phyloP scores from a whole-genome alignment of 768 basidiomycete species.

The Filobasidium wieringae region DNA sequence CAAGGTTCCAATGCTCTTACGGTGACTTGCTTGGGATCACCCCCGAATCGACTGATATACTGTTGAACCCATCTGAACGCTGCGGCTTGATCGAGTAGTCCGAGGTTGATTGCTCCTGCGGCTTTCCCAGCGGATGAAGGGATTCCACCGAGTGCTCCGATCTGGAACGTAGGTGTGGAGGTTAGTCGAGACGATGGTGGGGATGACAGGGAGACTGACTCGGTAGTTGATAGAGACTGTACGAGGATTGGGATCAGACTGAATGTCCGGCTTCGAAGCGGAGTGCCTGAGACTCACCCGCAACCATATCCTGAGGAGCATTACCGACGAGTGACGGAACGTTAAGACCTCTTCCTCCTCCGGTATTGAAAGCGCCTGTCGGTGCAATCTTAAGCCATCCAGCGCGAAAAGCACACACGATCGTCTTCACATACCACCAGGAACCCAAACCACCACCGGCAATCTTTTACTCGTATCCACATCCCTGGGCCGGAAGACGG shows the following conservation, averaged over 20 bases:
- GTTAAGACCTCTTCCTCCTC: slow-evolving; percentile 20
- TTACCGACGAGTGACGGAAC: slow-evolving; percentile 18
- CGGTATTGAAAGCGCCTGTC: slow-evolving; percentile 23
- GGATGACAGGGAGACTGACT: not conserved
- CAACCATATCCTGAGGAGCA: slow-evolving; percentile 13
- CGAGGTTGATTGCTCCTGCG: slow-evolving; percentile 2
- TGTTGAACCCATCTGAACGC: slow-evolving; percentile 10
- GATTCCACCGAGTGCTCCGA: slow-evolving; percentile 14
- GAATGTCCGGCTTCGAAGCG: too few relatives aligned
- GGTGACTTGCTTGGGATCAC: slow-evolving; percentile 7
- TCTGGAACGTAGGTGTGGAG: too few relatives aligned
- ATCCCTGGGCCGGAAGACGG: slow-evolving; percentile 30
- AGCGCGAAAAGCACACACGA: too few relatives aligned
- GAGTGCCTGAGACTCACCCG: not conserved
- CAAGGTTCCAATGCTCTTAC: not conserved
- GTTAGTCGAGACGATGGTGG: too few relatives aligned
- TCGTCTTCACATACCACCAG: slow-evolving; percentile 15
- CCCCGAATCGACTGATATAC: slow-evolving; percentile 4
- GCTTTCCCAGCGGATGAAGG: not conserved
- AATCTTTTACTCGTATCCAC: not conserved
- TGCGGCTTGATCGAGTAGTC: not conserved
- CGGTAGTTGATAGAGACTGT: slow-evolving; percentile 8
- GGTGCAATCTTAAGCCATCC: too few relatives aligned
- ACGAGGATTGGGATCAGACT: too few relatives aligned
- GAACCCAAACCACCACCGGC: slow-evolving; percentile 29